Base-by-base conservation (phyloP, 1,284 basidiomycete species). In the Trichosporon sp. region DNA sequence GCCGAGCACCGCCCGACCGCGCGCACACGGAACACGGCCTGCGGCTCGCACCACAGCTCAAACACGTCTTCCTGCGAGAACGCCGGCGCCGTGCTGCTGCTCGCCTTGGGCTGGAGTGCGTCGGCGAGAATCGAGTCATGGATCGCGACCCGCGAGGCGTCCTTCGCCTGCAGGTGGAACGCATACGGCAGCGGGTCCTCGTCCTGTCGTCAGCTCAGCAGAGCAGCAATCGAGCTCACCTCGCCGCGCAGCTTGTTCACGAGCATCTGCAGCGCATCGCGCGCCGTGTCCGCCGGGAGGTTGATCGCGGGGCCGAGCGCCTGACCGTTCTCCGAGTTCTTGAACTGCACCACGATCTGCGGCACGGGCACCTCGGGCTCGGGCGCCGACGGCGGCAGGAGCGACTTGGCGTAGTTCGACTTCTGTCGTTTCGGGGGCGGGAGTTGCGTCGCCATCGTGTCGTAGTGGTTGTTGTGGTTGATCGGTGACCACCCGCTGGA, bases 21-120 rank as follows among this genome's bases (percentile, higher is more conserved):
- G 74, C 95, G 87, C 13, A 99, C 96, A 74, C 90, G 89, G 84
- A 98, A 99, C 1, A 99, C 92, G 21, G 95, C 95, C 82, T 98
- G 95, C 2, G 97, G 96, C 51, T 95, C 89, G 81, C 94, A 97
- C 77, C 90, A 88, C 32, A 97, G 86, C 66, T 92, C 87, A 70
- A 97, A 89, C 12, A 95, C 87, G 78, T 93, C 93, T 87, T 98
- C 95, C 9, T 90, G 87, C 0, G 91, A 91, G 79, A 93, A 93
- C 1, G 65, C 72, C 15, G 67, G 70, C 3, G 70, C 72, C 1
- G 73, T 75, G 38, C 70, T 73, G n/a, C 66, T 70, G 42, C 67
- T 73, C 5, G 69, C 71, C 12, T 75, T 85, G 72, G 92, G 90
- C 5, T 86, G 84, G 2, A 97, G 85, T 1, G 95, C 87, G 77